Evolutionary conservation across 192 early-diverging fungal genomes (phyloP), one percentile per base, ranked within the genome.

Genomic region (Chytriomyces sp.): DNA sequence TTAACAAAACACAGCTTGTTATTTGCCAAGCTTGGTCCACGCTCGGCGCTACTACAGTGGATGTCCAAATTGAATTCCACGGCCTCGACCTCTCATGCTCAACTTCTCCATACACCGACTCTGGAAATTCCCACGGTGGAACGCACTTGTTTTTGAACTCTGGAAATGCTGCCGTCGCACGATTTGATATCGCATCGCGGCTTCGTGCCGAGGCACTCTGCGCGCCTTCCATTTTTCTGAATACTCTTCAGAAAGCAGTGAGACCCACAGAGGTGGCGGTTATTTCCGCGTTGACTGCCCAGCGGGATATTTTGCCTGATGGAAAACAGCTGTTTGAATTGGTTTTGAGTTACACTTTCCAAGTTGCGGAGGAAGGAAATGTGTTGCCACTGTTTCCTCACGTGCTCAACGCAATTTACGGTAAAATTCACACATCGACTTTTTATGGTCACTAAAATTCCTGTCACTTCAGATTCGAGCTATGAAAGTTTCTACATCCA

Each of bases 21-120:
- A 8, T 98, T 43, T 94, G 94, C 3, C 95, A 96, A 79, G 95
- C 93, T 81, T 99, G 97, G 96, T 92, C 90, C 61, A 88, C 89
- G 69, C 82, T 92, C 35, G 95, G 89, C 43, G 77, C 83, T 10
- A 92, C 94, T 72, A 79, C 82, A 44, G 80, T 97, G 6, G 86
- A 88, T 28, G 77, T 96, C 10, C 84, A 89, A n/a, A 47, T 97
- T 11, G 85, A 85, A 23, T 97, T 98, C 83, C 91, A 92, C 71
- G 94, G 94, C 35, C 86, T 96, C 53, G 82, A 86, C 53, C 47
- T 77, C 8, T 82, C 86, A 5, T 83, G 82, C 20, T 64, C 86
- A 18, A 72, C 81, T 45, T 81, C 82, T 79, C 48, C 77, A 18
- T 26, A 64, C n/a, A 63, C 50, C 11, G 69, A 61, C 11, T 67